Evolutionary conservation across 2,329 filamentous ascomycete genomes (phyloP).

Genomic region (Fusarium tuaranense): DNA sequence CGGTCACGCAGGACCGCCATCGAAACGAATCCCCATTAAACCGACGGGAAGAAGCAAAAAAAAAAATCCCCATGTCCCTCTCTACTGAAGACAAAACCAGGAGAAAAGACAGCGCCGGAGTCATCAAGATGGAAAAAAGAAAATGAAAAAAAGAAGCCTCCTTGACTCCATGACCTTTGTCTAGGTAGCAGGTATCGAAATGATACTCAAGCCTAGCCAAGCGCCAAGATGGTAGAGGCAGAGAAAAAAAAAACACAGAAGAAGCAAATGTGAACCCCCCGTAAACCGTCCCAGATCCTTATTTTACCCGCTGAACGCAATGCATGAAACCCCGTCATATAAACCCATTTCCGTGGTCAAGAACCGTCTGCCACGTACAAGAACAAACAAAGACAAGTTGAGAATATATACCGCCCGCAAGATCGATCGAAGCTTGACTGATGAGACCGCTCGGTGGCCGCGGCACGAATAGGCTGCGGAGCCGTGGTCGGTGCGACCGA

Average conservation of each 20-base stretch:
- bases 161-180: conserved; percentile 1
- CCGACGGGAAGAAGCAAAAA: conserved; percentile 30
- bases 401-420: conserved; percentile 47
- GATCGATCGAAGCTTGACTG: conserved; percentile 35
- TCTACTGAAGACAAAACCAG: conserved; percentile 34
- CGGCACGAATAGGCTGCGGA: not conserved
- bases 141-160: conserved; percentile 26
- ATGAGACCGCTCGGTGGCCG: conserved; percentile 1
- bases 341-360: conserved; percentile 45
- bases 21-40: conserved; percentile 43
- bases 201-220: not conserved
- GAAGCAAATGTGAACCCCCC: conserved; percentile 38
- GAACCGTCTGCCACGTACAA: conserved; percentile 36
- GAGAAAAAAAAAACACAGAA: conserved; percentile 19
- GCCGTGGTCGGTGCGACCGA: conserved; percentile 2
- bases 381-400: conserved; percentile 37
- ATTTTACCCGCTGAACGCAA: conserved; percentile 53
- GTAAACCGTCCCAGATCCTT: conserved; percentile 40
- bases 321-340: conserved; percentile 53
- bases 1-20: conserved; percentile 24
- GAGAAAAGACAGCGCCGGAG: conserved; percentile 33
- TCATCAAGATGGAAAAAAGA: conserved; percentile 35
- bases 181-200: not conserved
- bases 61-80: conserved; percentile 30
- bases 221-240: conserved; percentile 2